These are phyloP conservation scores for Cladophialophora carrionii DNA, from an alignment of 2,329 filamentous ascomycete genomes.

Conservation along the genomic window DNA sequence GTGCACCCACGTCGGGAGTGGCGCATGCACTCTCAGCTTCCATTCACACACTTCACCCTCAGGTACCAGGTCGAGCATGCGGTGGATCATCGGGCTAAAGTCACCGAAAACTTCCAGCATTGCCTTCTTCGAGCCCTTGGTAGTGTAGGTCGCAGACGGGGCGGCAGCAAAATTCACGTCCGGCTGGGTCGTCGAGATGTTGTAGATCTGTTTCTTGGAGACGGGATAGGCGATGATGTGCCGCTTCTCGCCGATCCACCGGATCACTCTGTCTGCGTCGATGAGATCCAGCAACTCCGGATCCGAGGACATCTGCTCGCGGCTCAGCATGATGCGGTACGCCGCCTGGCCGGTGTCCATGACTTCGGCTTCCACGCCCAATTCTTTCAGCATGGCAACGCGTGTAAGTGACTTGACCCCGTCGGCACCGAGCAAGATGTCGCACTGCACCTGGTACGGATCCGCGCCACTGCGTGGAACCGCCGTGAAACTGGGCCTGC, in stretches of 20 bases:
- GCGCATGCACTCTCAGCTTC: slow-evolving; percentile 65
- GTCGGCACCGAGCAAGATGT: slow-evolving; percentile 58
- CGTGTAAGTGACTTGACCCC: slow-evolving; percentile 58
- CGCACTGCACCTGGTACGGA: slow-evolving; percentile 55
- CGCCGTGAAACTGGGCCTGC: slow-evolving; percentile 63
- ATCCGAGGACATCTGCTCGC: slow-evolving; percentile 51
- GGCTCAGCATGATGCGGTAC: slow-evolving; percentile 59
- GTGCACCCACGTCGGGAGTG: slow-evolving; percentile 64
- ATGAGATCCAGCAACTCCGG: slow-evolving; percentile 61
- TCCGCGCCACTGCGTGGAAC: slow-evolving; percentile 59
- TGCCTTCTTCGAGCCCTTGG: slow-evolving; percentile 61
- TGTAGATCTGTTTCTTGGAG: slow-evolving; percentile 66
- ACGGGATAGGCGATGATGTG: slow-evolving; percentile 72
- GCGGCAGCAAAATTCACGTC: slow-evolving; percentile 63
- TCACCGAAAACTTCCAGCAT: slow-evolving; percentile 64
- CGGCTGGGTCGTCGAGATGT: slow-evolving; percentile 65
- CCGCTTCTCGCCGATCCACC: slow-evolving; percentile 68
- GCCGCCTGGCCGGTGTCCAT: slow-evolving; percentile 58
- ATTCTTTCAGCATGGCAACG: slow-evolving; percentile 47
- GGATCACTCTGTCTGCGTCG: slow-evolving; percentile 59
- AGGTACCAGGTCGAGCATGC: slow-evolving; percentile 64
- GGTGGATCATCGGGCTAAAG: slow-evolving; percentile 64
- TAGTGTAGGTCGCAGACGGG: slow-evolving; percentile 65
- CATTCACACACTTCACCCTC: slow-evolving; percentile 70
- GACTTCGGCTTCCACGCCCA: slow-evolving; percentile 48